Evolutionary conservation across 352 stramenopile species (phyloP).

Genomic region (Pythium guiyangense): DNA sequence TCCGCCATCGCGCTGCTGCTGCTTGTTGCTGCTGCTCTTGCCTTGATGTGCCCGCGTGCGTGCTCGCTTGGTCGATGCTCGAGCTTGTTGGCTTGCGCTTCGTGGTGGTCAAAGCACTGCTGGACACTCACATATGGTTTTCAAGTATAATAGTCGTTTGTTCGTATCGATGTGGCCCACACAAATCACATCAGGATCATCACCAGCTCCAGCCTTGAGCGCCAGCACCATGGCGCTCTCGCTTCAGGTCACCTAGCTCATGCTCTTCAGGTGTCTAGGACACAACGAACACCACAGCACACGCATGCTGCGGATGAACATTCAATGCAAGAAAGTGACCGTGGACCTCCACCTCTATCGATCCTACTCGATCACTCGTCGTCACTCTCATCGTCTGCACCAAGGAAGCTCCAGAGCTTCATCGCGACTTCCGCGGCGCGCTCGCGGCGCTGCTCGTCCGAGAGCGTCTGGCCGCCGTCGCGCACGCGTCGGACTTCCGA

Average conservation of each 20-base stretch:
- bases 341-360: too few relatives aligned
- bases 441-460: constrained; percentile 58
- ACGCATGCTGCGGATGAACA: too few relatives aligned
- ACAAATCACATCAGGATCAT: too few relatives aligned
- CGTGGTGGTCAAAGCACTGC: background rate
- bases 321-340: too few relatives aligned
- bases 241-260: too few relatives aligned
- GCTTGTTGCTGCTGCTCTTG: constrained; percentile 7
- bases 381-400: constrained; percentile 35
- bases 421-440: constrained; percentile 71
- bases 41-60: background rate
- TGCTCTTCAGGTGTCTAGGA: too few relatives aligned
- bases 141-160: too few relatives aligned
- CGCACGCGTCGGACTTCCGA: constrained; percentile 65
- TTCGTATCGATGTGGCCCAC: too few relatives aligned
- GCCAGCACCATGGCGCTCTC: too few relatives aligned
- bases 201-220: too few relatives aligned
- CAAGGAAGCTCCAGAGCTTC: constrained; percentile 69
- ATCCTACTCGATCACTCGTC: constrained; percentile 15
- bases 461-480: constrained; percentile 40
- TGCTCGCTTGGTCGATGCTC: too few relatives aligned
- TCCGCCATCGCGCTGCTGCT: constrained; percentile 48
- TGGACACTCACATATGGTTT: background rate
- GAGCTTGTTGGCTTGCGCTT: background rate
- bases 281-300: too few relatives aligned